Percentiles rank a stretch among this genome's conserved stretches.
These are phyloP conservation scores for Arthrobotrys iridis DNA, from an alignment of 2,329 filamentous ascomycete genomes.

Conservation along the genomic window DNA sequence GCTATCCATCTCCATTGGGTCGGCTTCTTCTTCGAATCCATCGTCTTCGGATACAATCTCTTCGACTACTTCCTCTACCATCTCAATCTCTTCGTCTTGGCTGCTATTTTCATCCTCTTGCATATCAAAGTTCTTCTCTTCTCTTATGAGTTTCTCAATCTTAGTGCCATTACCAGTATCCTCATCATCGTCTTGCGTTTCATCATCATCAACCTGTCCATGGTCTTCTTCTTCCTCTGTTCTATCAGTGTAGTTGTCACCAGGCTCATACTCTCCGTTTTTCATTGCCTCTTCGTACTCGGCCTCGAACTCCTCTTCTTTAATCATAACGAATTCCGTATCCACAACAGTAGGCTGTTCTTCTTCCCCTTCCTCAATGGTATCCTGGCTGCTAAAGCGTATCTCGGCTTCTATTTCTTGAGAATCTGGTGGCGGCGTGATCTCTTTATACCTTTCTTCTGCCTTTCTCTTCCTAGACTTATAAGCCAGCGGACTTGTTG, in stretches of 20 bases:
- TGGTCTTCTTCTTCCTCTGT: not conserved
- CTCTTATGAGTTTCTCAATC: not conserved
- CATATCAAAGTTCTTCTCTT: not conserved
- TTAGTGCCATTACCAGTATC: not conserved
- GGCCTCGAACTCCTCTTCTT: not conserved
- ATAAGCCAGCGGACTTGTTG: slow-evolving; percentile 21
- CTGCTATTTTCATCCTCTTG: not conserved
- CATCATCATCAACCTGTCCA: too few relatives aligned
- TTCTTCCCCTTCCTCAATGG: slow-evolving; percentile 4
- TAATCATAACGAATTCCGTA: not conserved
- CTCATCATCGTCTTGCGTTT: not conserved
- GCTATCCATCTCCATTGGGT: slow-evolving; percentile 34
- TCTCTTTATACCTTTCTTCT: not conserved
- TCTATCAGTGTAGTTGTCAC: not conserved
- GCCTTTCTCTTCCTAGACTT: slow-evolving; percentile 29
- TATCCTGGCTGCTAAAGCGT: not conserved
- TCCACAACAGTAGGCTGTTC: not conserved
- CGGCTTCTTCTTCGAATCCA: slow-evolving; percentile 1
- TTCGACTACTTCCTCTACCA: not conserved
- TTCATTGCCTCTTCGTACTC: not conserved
- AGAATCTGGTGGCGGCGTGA: not conserved
- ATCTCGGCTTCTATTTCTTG: not conserved
- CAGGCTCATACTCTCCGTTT: not conserved
- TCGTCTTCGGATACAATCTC: not conserved
- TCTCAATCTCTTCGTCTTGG: not conserved